Evolutionary conservation across 1,284 basidiomycete genomes (phyloP).

Genomic region (Waitea zeae): DNA sequence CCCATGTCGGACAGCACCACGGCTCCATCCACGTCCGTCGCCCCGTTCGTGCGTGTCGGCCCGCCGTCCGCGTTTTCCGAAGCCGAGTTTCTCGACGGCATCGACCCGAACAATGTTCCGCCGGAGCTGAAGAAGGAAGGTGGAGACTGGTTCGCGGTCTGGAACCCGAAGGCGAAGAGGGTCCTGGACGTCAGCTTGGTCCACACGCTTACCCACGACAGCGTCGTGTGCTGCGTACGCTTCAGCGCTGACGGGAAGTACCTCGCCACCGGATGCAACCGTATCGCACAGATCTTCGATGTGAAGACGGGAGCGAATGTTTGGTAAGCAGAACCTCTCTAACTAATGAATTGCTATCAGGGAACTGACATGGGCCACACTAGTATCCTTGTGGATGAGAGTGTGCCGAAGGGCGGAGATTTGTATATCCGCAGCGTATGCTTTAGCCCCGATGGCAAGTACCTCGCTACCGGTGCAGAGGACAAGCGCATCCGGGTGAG

Average conservation of each 20-base stretch:
- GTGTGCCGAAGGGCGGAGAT: constrained; percentile 32
- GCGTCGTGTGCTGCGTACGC: constrained; percentile 83
- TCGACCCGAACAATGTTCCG: constrained; percentile 21
- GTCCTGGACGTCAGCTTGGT: constrained; percentile 78
- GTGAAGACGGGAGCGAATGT: constrained; percentile 71
- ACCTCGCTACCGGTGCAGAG: constrained; percentile 52
- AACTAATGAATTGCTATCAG: background rate
- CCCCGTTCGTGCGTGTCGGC: constrained; percentile 8
- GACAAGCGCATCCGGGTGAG: constrained; percentile 52
- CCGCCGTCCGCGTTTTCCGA: background rate
- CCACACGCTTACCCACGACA: constrained; percentile 86
- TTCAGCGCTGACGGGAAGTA: constrained; percentile 83
- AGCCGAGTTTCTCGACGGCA: constrained; percentile 1
- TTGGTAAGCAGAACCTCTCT: constrained; percentile 28
- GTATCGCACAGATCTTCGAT: constrained; percentile 82
- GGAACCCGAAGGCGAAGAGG: constrained; percentile 75
- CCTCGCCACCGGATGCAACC: constrained; percentile 84
- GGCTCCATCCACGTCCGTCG: too few species aligned
- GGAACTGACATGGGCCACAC: background rate
- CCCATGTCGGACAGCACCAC: background rate
- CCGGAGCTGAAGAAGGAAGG: constrained; percentile 64
- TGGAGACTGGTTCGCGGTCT: constrained; percentile 89
- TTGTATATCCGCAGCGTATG: constrained; percentile 55
- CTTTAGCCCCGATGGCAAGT: constrained; percentile 53
- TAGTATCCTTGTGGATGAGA: constrained; percentile 41